These are phyloP conservation scores for Lachancea sp. DNA, from an alignment of 805 yeast species.

Conservation along the genomic window DNA sequence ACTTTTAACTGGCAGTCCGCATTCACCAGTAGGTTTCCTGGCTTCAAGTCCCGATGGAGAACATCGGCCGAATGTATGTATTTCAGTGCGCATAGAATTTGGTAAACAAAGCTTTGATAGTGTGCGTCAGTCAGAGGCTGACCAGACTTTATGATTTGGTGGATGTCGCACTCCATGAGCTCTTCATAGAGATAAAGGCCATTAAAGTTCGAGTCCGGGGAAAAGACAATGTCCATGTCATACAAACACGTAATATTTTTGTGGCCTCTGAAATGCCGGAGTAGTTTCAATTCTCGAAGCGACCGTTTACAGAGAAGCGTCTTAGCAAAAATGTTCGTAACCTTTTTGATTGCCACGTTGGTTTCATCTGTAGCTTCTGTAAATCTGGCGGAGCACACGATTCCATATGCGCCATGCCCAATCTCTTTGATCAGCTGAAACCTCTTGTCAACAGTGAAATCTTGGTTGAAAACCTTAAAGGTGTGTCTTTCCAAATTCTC, in stretches of 20 bases:
- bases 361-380: slow-evolving; percentile 66
- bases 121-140: slow-evolving; percentile 93
- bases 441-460: slow-evolving; percentile 82
- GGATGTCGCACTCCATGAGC: slow-evolving; percentile 98
- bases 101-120: slow-evolving; percentile 88
- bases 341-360: slow-evolving; percentile 90
- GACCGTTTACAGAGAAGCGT: slow-evolving; percentile 90
- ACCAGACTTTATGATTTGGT: slow-evolving; percentile 89
- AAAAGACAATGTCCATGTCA: slow-evolving; percentile 78
- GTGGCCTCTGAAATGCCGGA: slow-evolving; percentile 93
- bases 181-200: slow-evolving; percentile 93
- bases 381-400: slow-evolving; percentile 90
- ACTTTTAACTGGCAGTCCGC: slow-evolving; percentile 95
- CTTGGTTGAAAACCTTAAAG: slow-evolving; percentile 77
- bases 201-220: slow-evolving; percentile 67
- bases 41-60: slow-evolving; percentile 89
- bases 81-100: slow-evolving; percentile 81
- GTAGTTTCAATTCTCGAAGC: slow-evolving; percentile 77
- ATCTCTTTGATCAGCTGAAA: slow-evolving; percentile 86
- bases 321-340: slow-evolving; percentile 88
- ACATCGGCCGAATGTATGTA: slow-evolving; percentile 91
- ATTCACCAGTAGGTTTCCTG: slow-evolving; percentile 85
- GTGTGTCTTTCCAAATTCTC: slow-evolving; percentile 38
- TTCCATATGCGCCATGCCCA: slow-evolving; percentile 98
- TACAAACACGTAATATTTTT: slow-evolving; percentile 92